Base-by-base conservation (phyloP, 192 early-diverging fungal genomes). In the Pecoramyces ruminantium region DNA sequence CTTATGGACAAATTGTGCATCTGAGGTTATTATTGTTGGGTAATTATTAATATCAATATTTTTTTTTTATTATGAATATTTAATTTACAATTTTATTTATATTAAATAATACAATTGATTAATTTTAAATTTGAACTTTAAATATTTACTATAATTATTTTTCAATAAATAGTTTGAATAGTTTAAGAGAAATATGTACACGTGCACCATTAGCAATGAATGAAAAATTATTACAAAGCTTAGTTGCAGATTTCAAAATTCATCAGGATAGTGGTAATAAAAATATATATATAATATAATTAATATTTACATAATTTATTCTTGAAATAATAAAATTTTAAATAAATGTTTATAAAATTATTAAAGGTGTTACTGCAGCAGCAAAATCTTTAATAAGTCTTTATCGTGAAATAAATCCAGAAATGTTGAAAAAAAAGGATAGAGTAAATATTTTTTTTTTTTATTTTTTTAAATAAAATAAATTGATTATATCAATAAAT, bases 391-490 rank as follows among this genome's bases (percentile, higher is more conserved):
- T 99, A 83, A 92, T 99, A 79, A 87, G 88, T 29, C 89, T 99
- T n/a, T 99, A 92, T 90, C 87, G 98, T 29, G 96, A 98, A 81
- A 85, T 97, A 80, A 98, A 99, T 86, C 98, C 98, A 11, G 93
- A 95, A 86, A 84, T 99, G 89, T 89, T 99, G 28, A 88, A 90
- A 78, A 93, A 94, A 83, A 96, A 95, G 84, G 96, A 99, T 82
- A 89, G 98, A 77, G 87, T 82, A 86, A 29, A 29, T 83, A n/a
- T 25, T 21, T 77, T 42, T 29, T 2, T 16, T 80, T 9, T 12
- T 27, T 67, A n/a, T n/a, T n/a, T n/a, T n/a, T n/a, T n/a, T n/a
- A n/a, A n/a, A n/a, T n/a, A n/a, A n/a, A n/a, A n/a, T n/a, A n/a
- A n/a, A n/a, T n/a, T n/a, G n/a, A n/a, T n/a, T n/a, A n/a, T n/a